Evolutionary conservation across 116 monocot species (phyloP), one percentile per base, ranked within the genome.

Genomic region (Papilionanthe hybrid): DNA sequence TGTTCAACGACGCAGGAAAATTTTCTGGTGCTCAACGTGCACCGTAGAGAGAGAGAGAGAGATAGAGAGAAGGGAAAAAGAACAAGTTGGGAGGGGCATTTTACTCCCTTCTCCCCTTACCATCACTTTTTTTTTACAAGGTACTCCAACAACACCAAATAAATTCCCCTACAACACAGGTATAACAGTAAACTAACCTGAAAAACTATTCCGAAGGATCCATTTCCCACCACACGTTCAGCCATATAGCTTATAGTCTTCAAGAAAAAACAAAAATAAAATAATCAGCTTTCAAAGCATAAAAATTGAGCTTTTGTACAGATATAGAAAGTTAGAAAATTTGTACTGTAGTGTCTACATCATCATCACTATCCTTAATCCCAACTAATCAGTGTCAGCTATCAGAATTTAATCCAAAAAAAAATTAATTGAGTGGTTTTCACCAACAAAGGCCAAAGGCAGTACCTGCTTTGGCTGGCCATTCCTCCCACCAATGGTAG

Each of bases 191-290:
- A 23, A 76, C 86, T 27, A 28, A 96, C 96, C 96, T 96, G 94
- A 78, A 93, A 96, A 3, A 96, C 96, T 75, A 96, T 55, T 56
- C 96, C 96, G 85, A 96, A 96, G 28, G 96, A 93, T 71, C 96
- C 96, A 66, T 87, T 88, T 13, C 96, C 96, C 2, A 96, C 94
- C 53, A 88, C 86, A 44, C 89, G 93, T 75, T 96, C 96, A 32
- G 96, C 96, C 93, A 93, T 96, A 84, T 96, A 96, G 78, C 93
- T 93, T 68, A 96, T 90, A 53, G 96, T 96, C 96, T 96, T 88
- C 53, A 6, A 41, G 44, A 73, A 73, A 73, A 7, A 55, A 79
- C 43, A 37, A 65, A 32, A 67, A n/a, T n/a, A n/a, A n/a, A n/a
- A 11, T 7, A 20, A 75, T 74, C n/a, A 58, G 25, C n/a, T 44